Evolutionary conservation across 345 rosid genomes (phyloP).

Genomic region (Trapa bicornis): DNA sequence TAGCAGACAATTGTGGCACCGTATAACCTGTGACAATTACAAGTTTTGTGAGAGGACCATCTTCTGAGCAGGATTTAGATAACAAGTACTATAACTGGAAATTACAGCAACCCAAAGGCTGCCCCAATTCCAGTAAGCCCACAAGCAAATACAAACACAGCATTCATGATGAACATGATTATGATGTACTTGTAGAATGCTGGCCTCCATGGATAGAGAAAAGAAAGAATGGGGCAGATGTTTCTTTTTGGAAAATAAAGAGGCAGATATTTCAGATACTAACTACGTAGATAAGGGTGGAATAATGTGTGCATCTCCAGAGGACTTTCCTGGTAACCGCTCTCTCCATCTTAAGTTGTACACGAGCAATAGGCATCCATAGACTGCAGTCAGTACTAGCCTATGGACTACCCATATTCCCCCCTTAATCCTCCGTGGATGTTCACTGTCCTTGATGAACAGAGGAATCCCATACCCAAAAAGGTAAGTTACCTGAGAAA

Average conservation of each 20-base stretch:
- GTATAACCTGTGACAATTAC: constrained; percentile 45
- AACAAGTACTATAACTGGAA: background rate
- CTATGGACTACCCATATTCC: constrained; percentile 68
- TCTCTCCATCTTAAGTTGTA: constrained; percentile 85
- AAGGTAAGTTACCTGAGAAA: constrained; percentile 52
- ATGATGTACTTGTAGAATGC: constrained; percentile 67
- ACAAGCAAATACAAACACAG: constrained; percentile 49
- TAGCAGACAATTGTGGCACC: constrained; percentile 53
- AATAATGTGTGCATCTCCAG: background rate
- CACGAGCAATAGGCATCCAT: constrained; percentile 57
- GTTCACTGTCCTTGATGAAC: constrained; percentile 48
- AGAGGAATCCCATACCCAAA: constrained; percentile 70
- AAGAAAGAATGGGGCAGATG: background rate
- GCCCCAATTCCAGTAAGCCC: constrained; percentile 49
- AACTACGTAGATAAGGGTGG: background rate
- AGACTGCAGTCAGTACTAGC: constrained; percentile 64
- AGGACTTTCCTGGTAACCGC: constrained; percentile 55
- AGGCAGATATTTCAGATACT: background rate
- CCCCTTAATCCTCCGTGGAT: constrained; percentile 52
- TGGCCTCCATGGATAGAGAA: constrained; percentile 27
- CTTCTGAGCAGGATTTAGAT: background rate
- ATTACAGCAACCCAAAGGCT: constrained; percentile 72
- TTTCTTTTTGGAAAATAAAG: background rate
- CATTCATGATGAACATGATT: constrained; percentile 55
- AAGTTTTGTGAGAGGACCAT: background rate